Conservation (phyloP, 768 basidiomycete species). For the Zangia roseola region DNA sequence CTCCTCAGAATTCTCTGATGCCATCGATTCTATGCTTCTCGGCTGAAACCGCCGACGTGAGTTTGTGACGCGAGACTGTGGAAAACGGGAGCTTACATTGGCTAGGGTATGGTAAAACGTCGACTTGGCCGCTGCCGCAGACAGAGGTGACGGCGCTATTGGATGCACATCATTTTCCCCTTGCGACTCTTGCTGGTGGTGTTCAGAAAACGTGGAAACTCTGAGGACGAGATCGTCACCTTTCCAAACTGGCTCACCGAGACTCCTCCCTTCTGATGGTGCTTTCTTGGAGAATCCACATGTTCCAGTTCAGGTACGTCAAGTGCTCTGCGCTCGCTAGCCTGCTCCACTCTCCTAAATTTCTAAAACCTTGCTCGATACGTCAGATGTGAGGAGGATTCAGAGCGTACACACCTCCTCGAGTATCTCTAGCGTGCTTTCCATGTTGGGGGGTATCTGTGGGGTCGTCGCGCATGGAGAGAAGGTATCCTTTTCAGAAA, state of each 20-base stretch:
- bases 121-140: conserved; percentile 43
- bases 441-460: conserved; percentile 13
- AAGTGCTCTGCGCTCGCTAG: conserved; percentile 50
- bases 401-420: conserved; percentile 25
- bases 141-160: conserved; percentile 33
- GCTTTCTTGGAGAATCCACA: conserved; percentile 26
- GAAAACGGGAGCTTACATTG: conserved; percentile 32
- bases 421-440: conserved; percentile 23
- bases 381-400: not conserved
- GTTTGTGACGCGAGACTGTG: conserved; percentile 7
- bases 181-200: conserved; percentile 19
- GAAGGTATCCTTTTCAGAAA: not conserved
- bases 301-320: conserved; percentile 27
- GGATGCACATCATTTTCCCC: conserved; percentile 22
- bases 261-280: conserved; percentile 47
- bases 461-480: not conserved
- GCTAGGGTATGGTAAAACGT: conserved; percentile 47
- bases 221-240: conserved; percentile 34
- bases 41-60: conserved; percentile 34
- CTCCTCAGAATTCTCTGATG: conserved; percentile 35
- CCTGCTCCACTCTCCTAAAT: conserved; percentile 57
- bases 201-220: conserved; percentile 1
- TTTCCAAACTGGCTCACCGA: conserved; percentile 63
- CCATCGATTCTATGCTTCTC: conserved; percentile 43
- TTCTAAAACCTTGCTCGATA: conserved; percentile 36